Base-by-base conservation (phyloP, 768 basidiomycete genomes). In the Antrodiella citrinella region DNA sequence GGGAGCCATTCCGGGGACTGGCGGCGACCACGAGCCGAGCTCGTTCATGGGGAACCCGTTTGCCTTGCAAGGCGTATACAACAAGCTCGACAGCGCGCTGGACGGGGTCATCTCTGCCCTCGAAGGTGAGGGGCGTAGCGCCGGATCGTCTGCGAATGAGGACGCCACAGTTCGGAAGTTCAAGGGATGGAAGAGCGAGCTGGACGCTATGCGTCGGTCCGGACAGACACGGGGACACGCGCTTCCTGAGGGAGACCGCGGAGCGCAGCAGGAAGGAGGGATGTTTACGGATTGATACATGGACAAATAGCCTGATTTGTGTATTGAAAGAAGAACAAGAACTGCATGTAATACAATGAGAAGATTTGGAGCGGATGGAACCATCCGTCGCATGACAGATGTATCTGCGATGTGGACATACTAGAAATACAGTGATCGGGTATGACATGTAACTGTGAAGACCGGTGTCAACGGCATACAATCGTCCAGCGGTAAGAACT, bases 21-120 rank as follows among this genome's bases (percentile, higher is more conserved):
- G 61, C 4, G 54, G 51, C 5, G 26, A 49, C 35, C 49, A 20
- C 49, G 43, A 59, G 57, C 49, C 64, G 9, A n/a, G 51, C 46
- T 51, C 59, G 21, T 65, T 64, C 41, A 63, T 73, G 10, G 73
- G 74, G 18, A 80, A 77, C 53, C 72, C 76, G 1, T 76, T 67
- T 54, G 64, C 75, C 3, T 71, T 77, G 62, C 61, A 69, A 24
- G 63, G 62, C 24, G 69, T 71, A 2, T 59, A 79, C 24, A 56
- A 67, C 42, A 73, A 72, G 43, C 67, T 78, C 38, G 75, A 76
- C 53, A 57, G 63, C 45, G 67, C 73, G 2, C 62, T 78, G 45
- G 56, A 61, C 10, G 69, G 76, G 15, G 64, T 75, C 38, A 75
- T 77, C 39, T 51, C 59, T 1, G 68, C 72, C 20, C 62, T 80